Conservation (phyloP, 108 stramenopile genomes). For the Nannochloropsis granulata region DNA sequence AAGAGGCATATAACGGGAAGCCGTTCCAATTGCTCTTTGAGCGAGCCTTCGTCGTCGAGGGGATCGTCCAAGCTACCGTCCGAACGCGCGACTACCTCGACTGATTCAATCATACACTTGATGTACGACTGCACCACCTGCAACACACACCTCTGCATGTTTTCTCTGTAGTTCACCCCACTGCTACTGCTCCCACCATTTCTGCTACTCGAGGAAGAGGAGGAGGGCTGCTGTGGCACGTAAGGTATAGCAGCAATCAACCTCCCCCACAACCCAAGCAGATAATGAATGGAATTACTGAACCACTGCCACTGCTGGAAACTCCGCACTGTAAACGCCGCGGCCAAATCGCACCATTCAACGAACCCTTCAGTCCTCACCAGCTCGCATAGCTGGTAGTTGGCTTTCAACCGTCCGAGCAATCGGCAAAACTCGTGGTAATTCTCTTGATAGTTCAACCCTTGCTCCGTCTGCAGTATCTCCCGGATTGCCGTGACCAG, state of each 20-base stretch:
- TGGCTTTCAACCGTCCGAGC: constrained; percentile 85
- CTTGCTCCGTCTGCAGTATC: constrained; percentile 70
- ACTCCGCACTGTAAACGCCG: constrained; percentile 74
- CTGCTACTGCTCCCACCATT: constrained; percentile 62
- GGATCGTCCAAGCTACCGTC: constrained; percentile 80
- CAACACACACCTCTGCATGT: constrained; percentile 54
- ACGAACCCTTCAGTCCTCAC: constrained; percentile 79
- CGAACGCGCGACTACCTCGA: constrained; percentile 61
- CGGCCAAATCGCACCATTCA: constrained; percentile 82
- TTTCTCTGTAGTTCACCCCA: background rate
- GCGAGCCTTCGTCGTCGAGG: constrained; percentile 78
- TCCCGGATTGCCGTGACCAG: constrained; percentile 70
- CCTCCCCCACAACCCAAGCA: constrained; percentile 84
- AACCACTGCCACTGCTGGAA: constrained; percentile 88
- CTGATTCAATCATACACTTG: constrained; percentile 80
- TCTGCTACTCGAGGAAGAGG: constrained; percentile 60
- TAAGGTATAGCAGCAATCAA: constrained; percentile 95
- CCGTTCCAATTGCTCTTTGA: constrained; percentile 85
- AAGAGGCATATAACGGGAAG: constrained; percentile 83
- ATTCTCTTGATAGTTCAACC: constrained; percentile 84
- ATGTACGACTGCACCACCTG: constrained; percentile 75
- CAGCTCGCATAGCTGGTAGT: constrained; percentile 87
- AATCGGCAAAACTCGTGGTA: constrained; percentile 95
- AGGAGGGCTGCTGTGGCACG: constrained; percentile 70
- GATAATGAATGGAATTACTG: constrained; percentile 88